Conservation (phyloP, 768 basidiomycete species). For the Lyophyllum atratum region DNA sequence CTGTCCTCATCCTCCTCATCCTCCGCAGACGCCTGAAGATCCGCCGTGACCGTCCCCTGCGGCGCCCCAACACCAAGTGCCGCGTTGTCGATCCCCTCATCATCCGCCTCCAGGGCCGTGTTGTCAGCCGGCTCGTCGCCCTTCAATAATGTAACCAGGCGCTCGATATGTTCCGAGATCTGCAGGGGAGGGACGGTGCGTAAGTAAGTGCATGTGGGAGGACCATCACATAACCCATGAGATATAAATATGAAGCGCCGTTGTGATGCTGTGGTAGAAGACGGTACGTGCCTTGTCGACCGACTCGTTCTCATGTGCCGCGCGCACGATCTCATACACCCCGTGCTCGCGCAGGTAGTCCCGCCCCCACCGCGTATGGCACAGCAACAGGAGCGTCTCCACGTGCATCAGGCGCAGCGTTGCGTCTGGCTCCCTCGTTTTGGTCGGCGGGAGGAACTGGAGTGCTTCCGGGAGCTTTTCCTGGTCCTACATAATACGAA, state of each 20-base stretch:
- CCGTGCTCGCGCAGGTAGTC: slow-evolving; percentile 79
- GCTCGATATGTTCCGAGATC: slow-evolving; percentile 87
- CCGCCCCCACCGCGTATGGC: slow-evolving; percentile 87
- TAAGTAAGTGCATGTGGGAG: too few relatives aligned
- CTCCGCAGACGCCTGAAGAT: slow-evolving; percentile 19
- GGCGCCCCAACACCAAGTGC: slow-evolving; percentile 23
- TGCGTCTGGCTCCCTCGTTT: slow-evolving; percentile 79
- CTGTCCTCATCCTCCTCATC: slow-evolving; percentile 71
- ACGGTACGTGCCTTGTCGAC: slow-evolving; percentile 66
- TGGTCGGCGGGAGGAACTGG: slow-evolving; percentile 86
- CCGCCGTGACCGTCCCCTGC: slow-evolving; percentile 1
- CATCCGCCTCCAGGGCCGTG: slow-evolving; percentile 36
- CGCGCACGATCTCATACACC: slow-evolving; percentile 83
- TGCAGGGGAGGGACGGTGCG: slow-evolving; percentile 30
- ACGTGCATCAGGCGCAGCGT: slow-evolving; percentile 78
- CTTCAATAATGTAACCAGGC: slow-evolving; percentile 85
- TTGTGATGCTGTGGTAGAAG: background rate
- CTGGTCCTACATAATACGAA: slow-evolving; percentile 59
- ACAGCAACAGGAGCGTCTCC: slow-evolving; percentile 88
- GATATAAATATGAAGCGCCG: too few relatives aligned
- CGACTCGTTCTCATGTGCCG: slow-evolving; percentile 74
- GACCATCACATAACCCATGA: too few relatives aligned
- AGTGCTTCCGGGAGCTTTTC: slow-evolving; percentile 82
- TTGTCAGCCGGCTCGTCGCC: slow-evolving; percentile 65
- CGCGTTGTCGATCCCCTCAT: slow-evolving; percentile 19